Base-by-base conservation (phyloP, 169 alveolate genomes). In the Blepharisma undulans region DNA sequence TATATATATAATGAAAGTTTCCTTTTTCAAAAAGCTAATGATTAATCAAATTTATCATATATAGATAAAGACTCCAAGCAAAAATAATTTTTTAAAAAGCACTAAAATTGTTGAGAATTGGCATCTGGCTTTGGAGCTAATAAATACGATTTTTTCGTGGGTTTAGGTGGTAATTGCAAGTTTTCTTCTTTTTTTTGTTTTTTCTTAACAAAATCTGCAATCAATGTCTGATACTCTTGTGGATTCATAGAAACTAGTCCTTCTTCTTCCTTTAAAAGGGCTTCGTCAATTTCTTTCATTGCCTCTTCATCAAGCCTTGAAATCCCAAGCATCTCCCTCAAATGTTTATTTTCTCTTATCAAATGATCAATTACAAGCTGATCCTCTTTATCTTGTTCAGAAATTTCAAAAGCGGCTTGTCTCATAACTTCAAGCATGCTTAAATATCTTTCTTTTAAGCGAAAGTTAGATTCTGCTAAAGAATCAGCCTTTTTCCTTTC, bases 361-460 rank as follows among this genome's bases (percentile, higher is more conserved):
- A 86, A 48, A 32, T 86, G 84, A 18, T 86, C 91, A 27, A 71
- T 29, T 29, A 22, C 22, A n/a, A 30, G 25, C 22, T 27, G 59
- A 36, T 86, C 91, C 32, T 86, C 84, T 86, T 72, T 86, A 25
- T 86, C 80, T 72, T 86, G 84, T 71, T 86, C 91, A 27, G 84
- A 25, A 18, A 86, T 61, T 25, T 86, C 91, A 86, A 86, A 86
- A 71, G 72, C 91, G 8, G 91, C 72, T 10, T 86, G 91, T 71
- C 91, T 60, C 60, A 86, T 21, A 18, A 86, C 72, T 33, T 86
- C 91, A 19, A 86, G 80, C 84, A 86, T 71, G 29, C 72, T 86
- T 59, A 86, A 21, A 72, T 86, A 86, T 30, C 72, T 61, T 86
- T 86, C 91, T 33, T 86, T 86, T 22, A 86, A 10, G 2, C 36